A percentile compares a stretch with the other conserved stretches of the same genome.
Conservation (phyloP, 495 filamentous ascomycete species). For the Halenospora varia region DNA sequence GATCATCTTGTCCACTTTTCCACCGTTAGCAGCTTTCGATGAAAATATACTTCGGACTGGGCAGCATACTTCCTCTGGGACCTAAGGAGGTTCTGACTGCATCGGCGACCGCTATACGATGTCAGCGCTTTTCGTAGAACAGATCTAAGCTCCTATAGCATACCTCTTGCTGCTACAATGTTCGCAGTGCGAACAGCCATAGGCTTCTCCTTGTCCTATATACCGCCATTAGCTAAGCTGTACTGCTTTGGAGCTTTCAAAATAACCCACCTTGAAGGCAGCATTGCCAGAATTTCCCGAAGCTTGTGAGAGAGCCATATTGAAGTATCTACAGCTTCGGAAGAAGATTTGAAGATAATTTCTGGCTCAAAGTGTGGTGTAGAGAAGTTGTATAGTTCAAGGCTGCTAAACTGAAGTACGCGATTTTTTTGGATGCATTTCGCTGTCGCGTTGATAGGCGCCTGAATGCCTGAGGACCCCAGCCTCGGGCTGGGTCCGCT, state of each 20-base stretch:
- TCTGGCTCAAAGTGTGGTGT: not conserved
- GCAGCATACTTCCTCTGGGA: slow-evolving; percentile 36
- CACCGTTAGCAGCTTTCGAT: slow-evolving; percentile 33
- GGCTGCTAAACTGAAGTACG: not conserved
- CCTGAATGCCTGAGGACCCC: too few species aligned
- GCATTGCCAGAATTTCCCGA: slow-evolving; percentile 56
- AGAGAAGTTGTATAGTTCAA: not conserved
- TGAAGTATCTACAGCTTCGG: slow-evolving; percentile 29
- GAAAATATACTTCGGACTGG: not conserved
- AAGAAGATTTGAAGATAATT: too few species aligned
- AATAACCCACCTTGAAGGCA: slow-evolving; percentile 67
- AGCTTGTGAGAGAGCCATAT: slow-evolving; percentile 61
- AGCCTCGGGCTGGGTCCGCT: too few species aligned
- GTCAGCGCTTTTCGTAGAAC: too few species aligned
- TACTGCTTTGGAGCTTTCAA: slow-evolving; percentile 30
- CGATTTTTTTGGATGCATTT: too few species aligned
- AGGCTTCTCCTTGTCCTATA: slow-evolving; percentile 96
- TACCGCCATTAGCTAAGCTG: slow-evolving; percentile 41
- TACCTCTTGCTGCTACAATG: slow-evolving; percentile 95
- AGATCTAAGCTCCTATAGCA: too few species aligned
- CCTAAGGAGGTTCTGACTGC: slow-evolving; percentile 77
- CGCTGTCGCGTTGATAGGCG: too few species aligned
- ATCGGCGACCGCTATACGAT: slow-evolving; percentile 77
- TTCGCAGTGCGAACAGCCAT: slow-evolving; percentile 91
- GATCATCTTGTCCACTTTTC: slow-evolving; percentile 96